Evolutionary conservation across 306 rosid genomes (phyloP).

Genomic region (Cucurbita ficifolia): DNA sequence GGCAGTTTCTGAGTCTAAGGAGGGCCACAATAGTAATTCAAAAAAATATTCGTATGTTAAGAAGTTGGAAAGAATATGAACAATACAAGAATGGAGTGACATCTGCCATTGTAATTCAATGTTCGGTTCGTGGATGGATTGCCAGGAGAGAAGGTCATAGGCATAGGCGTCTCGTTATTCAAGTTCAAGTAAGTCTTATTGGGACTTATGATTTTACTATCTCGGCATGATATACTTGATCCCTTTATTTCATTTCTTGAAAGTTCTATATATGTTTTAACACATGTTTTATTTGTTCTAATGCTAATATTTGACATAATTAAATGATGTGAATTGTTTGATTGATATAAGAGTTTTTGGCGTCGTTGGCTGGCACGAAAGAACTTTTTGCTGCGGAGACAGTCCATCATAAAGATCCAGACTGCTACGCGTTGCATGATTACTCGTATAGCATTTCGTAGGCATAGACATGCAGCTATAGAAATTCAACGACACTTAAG

Average conservation of each 20-base stretch:
- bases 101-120: slow-evolving; percentile 54
- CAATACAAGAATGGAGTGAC: slow-evolving; percentile 21
- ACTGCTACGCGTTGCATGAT: slow-evolving; percentile 31
- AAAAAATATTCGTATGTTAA: slow-evolving; percentile 48
- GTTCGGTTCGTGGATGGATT: slow-evolving; percentile 52
- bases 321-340: background rate
- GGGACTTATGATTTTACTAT: background rate
- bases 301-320: background rate
- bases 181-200: slow-evolving; percentile 53
- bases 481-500: slow-evolving; percentile 56
- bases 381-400: slow-evolving; percentile 31
- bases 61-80: slow-evolving; percentile 37
- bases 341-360: slow-evolving; percentile 46
- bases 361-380: slow-evolving; percentile 54
- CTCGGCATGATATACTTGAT: slow-evolving; percentile 3
- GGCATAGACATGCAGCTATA: slow-evolving; percentile 35
- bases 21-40: slow-evolving; percentile 48
- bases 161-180: slow-evolving; percentile 30
- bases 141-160: slow-evolving; percentile 33
- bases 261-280: background rate
- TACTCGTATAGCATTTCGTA: slow-evolving; percentile 26
- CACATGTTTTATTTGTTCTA: background rate
- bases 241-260: background rate
- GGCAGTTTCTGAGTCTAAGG: slow-evolving; percentile 31
- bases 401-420: slow-evolving; percentile 46